These are phyloP conservation scores for Collybiopsis confluens DNA, from an alignment of 768 basidiomycete species.

Conservation along the genomic window DNA sequence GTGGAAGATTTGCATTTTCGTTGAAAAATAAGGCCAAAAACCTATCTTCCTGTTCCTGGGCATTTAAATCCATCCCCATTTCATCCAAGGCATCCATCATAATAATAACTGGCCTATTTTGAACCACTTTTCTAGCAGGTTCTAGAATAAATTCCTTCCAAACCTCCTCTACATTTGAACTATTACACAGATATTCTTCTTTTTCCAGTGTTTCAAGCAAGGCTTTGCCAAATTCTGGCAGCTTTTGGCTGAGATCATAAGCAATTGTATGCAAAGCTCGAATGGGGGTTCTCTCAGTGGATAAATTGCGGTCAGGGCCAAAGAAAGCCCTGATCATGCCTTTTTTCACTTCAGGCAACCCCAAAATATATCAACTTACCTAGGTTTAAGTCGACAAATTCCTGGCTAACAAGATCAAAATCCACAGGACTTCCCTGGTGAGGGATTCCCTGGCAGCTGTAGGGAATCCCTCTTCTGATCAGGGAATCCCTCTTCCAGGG, in stretches of 20 bases:
- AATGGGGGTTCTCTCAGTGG: not conserved
- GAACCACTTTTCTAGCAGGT: not conserved
- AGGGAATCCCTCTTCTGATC: no score
- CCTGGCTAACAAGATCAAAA: no score
- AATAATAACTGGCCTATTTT: not conserved
- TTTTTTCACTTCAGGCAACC: no score
- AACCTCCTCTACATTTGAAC: not conserved
- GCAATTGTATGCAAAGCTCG: not conserved
- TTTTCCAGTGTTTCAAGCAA: not conserved
- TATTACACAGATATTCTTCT: not conserved
- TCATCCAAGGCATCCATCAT: not conserved
- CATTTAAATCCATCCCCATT: no score
- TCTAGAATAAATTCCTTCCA: not conserved
- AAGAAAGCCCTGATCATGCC: no score
- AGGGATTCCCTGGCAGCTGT: no score
- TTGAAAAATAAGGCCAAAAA: not conserved
- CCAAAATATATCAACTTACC: no score
- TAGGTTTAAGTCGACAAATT: no score
- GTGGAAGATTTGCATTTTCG: not conserved
- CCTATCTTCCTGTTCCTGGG: not conserved
- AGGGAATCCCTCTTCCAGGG: no score
- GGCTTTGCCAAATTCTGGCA: not conserved
- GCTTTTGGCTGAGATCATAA: not conserved
- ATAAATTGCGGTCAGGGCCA: not conserved
- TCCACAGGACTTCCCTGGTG: no score